Evolutionary conservation across 202 grass and related monocot genomes (phyloP), one percentile per base, ranked within the genome.

Genomic region (Zoysia matrella): DNA sequence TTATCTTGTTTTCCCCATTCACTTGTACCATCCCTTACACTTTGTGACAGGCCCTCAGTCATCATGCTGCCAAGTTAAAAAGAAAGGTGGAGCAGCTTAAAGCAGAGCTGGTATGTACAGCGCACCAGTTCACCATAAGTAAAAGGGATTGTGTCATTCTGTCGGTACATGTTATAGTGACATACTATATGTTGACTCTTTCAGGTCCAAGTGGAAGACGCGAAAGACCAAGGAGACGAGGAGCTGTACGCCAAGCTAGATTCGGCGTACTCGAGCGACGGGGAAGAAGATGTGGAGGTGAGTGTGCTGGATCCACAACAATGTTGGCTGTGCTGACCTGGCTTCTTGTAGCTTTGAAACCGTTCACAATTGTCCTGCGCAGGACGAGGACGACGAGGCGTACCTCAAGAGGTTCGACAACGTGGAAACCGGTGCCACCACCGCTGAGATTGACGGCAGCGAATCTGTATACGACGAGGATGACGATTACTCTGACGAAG

Each of bases 141-240:
- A 66, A 55, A 50, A 64, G 63, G 63, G n/a, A 4, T 68, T 14
- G 22, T 2, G 15, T 39, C 13, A 5, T 18, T 40, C 1, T 51
- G 50, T 61, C 7, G 5, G 41, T 42, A 50, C 30, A 36, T 75
- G 7, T 44, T 45, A 15, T 83, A 42, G 60, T 78, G 22, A 7
- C 55, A 49, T 57, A 43, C 42, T 60, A 49, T 75, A 13, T 11
- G 8, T 73, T 72, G 16, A 39, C n/a, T 4, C 3, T 43, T 57
- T 76, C 71, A 98, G 96, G 73, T 71, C 43, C 85, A 98, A 75
- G 87, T 98, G 78, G 96, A 98, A 48, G 64, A 67, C 4, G 85
- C 79, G n/a, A 87, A 93, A 80, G 89, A 87, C 14, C 72, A 56
- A 83, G 92, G 92, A 65, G 92, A 98, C 18, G 92, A 90, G 66